phyloP scores from a whole-genome alignment of 768 basidiomycete species.

The Hygrocybe coccinea region DNA sequence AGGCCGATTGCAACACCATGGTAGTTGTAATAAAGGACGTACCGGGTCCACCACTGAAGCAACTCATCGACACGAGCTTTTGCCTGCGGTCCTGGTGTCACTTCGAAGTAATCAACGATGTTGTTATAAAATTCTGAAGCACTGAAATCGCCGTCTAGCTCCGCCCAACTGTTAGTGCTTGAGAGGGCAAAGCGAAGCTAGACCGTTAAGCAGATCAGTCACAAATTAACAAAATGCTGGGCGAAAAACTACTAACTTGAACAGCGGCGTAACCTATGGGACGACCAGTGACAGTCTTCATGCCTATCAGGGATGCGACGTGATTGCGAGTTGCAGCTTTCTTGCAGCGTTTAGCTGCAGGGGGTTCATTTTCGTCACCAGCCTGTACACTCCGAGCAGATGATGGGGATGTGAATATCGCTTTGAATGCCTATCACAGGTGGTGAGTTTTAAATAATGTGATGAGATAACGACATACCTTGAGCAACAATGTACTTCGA shows the following conservation, averaged over 20 bases:
- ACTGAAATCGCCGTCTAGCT: neutral
- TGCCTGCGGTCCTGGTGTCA: neutral
- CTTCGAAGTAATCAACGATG: neutral
- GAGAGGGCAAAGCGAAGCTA: too few species aligned
- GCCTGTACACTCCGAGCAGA: constrained; percentile 4
- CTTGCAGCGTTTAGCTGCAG: neutral
- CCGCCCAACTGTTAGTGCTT: too few species aligned
- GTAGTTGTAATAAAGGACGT: neutral
- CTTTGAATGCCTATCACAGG: constrained; percentile 14
- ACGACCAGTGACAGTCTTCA: constrained; percentile 1
- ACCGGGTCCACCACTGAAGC: neutral
- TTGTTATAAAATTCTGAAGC: neutral
- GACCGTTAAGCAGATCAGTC: too few species aligned
- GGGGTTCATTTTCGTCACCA: neutral
- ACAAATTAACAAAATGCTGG: too few species aligned
- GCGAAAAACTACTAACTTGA: neutral
- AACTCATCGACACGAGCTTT: neutral
- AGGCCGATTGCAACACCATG: neutral
- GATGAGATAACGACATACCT: constrained; percentile 5
- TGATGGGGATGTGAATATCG: constrained; percentile 18
- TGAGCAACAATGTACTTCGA: constrained; percentile 13
- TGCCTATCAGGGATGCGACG: constrained; percentile 1
- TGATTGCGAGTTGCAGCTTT: neutral
- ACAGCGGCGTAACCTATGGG: constrained; percentile 6
- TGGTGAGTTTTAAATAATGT: too few species aligned